Base-by-base conservation (phyloP, 108 stramenopile genomes). In the Cyclostephanos tholiformis region DNA sequence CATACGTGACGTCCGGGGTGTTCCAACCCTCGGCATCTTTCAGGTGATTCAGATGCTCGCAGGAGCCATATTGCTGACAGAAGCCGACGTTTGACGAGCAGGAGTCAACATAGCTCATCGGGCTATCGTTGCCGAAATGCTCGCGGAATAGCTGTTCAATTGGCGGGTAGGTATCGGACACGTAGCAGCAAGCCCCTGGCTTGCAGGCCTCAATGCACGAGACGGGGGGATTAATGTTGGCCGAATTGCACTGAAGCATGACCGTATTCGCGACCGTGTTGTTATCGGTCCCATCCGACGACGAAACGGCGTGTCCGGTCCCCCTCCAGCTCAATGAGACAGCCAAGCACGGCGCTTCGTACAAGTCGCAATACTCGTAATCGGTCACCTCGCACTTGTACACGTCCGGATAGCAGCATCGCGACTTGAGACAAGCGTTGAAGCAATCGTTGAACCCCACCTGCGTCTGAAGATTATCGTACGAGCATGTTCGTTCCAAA, bases 31-130 rank as follows among this genome's bases (percentile, higher is more conserved):
- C 63, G 7, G 64, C 58, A 50, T 70, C 76, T 38, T 70, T 46
- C 12, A 77, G 22, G 5, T 64, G 60, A 59, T 77, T 77, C 44
- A 76, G 39, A 53, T 76, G 75, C 16, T 76, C 75, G 50, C 75
- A 76, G 5, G 75, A 76, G 55, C 75, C 75, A 49, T 68, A 76
- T 48, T 76, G 75, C 57, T 76, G 75, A 53, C 75, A 76, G 43
- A 76, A 76, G 14, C 75, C 75, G 30, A 69, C 50, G 48, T 69
- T 76, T 11, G 67, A 69, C 17, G 62, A 32, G 61, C 75, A 76
- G 16, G 53, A 63, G 7, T 43, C 13, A 30, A 5, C 62, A 26
- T 17, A 6, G 11, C 35, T 46, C 13, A 76, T 41, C 20, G 75
- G 75, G 44, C 53, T 76, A 0, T 56, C 44, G 17, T 48, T 6